A percentile compares a stretch with the other conserved stretches of the same genome.
These are phyloP conservation scores for Lignosus rhinocerotis DNA, from an alignment of 1,284 basidiomycete genomes.

Conservation along the genomic window DNA sequence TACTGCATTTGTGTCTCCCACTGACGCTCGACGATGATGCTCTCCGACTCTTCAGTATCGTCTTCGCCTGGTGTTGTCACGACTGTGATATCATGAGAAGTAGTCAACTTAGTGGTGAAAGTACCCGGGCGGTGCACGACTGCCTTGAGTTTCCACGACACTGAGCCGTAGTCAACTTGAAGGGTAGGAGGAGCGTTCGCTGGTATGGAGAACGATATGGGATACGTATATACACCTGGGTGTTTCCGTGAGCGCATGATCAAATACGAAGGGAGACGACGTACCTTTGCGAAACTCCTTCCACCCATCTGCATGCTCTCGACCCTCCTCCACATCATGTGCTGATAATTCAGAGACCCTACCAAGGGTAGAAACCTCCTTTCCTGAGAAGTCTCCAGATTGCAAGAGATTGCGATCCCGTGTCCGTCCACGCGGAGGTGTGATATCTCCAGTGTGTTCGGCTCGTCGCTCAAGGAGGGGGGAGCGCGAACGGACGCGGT, in stretches of 20 bases:
- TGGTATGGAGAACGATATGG: constrained; percentile 89
- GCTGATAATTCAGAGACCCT: constrained; percentile 41
- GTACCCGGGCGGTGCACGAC: constrained; percentile 83
- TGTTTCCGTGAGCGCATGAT: neutral
- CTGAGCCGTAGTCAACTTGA: constrained; percentile 76
- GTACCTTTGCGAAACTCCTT: constrained; percentile 89
- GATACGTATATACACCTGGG: constrained; percentile 90
- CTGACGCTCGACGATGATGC: constrained; percentile 85
- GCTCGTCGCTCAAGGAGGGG: constrained; percentile 25
- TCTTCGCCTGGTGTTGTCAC: constrained; percentile 80
- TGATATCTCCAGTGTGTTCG: constrained; percentile 21
- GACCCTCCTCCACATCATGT: constrained; percentile 46
- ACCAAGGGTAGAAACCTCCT: constrained; percentile 26
- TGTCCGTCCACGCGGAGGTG: constrained; percentile 26
- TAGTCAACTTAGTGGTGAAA: constrained; percentile 74
- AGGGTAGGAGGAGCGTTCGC: constrained; percentile 80
- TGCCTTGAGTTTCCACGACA: constrained; percentile 83
- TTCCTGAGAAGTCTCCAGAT: constrained; percentile 13
- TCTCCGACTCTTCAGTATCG: constrained; percentile 78
- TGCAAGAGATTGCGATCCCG: neutral
- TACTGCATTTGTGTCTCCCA: constrained; percentile 94
- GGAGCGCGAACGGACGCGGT: constrained; percentile 44
- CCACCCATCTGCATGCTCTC: constrained; percentile 66
- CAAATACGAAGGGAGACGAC: constrained; percentile 19
- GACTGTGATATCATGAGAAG: constrained; percentile 75